Percentiles rank a stretch among this genome's conserved stretches.
Evolutionary conservation across 2,329 filamentous ascomycete species (phyloP).

Genomic region (Nothophaeocryptopus gaeumannii): DNA sequence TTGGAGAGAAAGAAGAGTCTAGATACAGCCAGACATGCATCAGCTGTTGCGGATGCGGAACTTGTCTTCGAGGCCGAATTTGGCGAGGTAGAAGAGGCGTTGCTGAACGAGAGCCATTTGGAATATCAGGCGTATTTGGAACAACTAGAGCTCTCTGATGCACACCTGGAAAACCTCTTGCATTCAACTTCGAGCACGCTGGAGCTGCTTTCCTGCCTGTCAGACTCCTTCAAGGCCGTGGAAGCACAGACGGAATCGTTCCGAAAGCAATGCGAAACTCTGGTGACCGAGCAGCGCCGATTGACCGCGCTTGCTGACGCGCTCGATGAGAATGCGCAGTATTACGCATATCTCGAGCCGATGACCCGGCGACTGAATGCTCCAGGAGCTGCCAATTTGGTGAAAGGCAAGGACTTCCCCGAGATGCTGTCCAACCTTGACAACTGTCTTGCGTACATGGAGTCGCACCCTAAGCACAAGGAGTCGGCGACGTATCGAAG

Average conservation of each 20-base stretch:
- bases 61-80: constrained; percentile 61
- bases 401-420: constrained; percentile 78
- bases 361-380: constrained; percentile 88
- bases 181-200: constrained; percentile 74
- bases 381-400: constrained; percentile 80
- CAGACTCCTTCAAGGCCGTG: constrained; percentile 81
- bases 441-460: constrained; percentile 90
- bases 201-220: constrained; percentile 71
- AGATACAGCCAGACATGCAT: constrained; percentile 10
- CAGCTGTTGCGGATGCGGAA: constrained; percentile 37
- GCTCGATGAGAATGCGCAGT: constrained; percentile 85
- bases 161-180: constrained; percentile 77
- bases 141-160: constrained; percentile 75
- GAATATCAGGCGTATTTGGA: constrained; percentile 83
- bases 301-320: constrained; percentile 77
- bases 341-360: constrained; percentile 89
- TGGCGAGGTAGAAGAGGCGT: constrained; percentile 58
- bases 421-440: constrained; percentile 87
- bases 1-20: constrained; percentile 41
- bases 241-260: constrained; percentile 91
- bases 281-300: constrained; percentile 76
- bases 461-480: constrained; percentile 76
- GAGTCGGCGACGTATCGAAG: constrained; percentile 86
- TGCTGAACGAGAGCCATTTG: constrained; percentile 79
- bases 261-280: constrained; percentile 83